A percentile compares a stretch with the other conserved stretches of the same genome.
Evolutionary conservation across 2,329 filamentous ascomycete genomes (phyloP).

Genomic region (Cordyceps cateniannulata): DNA sequence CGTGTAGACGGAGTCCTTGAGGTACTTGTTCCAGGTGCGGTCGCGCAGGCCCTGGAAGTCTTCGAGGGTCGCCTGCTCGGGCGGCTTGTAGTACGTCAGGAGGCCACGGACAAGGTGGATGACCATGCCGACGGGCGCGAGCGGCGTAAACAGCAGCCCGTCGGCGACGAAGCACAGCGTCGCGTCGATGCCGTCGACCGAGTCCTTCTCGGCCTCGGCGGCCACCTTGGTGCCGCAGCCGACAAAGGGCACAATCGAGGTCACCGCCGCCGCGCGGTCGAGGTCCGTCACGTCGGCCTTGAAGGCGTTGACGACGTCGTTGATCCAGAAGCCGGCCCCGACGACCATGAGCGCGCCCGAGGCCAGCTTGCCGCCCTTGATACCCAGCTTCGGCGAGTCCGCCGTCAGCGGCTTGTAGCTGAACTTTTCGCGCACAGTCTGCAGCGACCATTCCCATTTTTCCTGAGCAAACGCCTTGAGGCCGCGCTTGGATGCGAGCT

Average conservation of each 20-base stretch:
- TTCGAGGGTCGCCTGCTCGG: not conserved
- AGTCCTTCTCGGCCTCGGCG: not conserved
- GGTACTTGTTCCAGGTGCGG: not conserved
- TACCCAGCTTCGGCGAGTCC: not conserved
- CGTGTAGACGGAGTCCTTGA: not conserved
- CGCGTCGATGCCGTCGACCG: not conserved
- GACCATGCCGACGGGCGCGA: not conserved
- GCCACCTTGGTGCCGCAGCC: not conserved
- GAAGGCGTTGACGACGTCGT: not conserved
- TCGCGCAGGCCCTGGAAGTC: not conserved
- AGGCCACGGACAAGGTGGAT: not conserved
- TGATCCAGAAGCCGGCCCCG: not conserved
- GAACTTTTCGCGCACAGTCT: not conserved
- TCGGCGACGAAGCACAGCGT: not conserved
- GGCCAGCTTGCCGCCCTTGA: not conserved
- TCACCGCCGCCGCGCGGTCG: constrained; percentile 1
- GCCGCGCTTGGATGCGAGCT: not conserved
- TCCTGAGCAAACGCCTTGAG: not conserved
- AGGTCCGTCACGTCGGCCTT: not conserved
- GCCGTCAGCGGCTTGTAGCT: not conserved
- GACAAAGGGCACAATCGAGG: not conserved
- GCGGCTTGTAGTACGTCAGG: not conserved
- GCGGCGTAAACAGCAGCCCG: not conserved
- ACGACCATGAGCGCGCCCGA: not conserved
- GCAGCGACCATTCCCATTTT: not conserved